Conservation (phyloP, 1,284 basidiomycete genomes). For the Xerocomus amazonicus region DNA sequence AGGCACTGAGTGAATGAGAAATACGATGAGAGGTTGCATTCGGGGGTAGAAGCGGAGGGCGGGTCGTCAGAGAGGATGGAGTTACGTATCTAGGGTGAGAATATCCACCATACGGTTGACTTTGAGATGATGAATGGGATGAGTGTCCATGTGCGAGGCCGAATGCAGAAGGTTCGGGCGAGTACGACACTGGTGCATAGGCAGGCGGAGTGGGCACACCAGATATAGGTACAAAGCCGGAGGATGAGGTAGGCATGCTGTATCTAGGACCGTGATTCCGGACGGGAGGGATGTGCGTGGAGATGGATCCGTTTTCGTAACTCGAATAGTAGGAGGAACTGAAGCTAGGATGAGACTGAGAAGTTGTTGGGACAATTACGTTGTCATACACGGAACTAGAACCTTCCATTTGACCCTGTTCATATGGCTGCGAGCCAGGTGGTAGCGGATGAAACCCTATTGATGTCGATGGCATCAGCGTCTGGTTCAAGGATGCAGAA, state of each 20-base stretch:
- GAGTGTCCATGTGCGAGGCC: conserved; percentile 38
- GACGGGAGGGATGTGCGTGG: conserved; percentile 35
- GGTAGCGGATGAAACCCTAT: conserved; percentile 34
- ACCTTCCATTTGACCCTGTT: conserved; percentile 22
- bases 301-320: conserved; percentile 44
- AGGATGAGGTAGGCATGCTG: conserved; percentile 61
- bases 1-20: conserved; percentile 24
- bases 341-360: conserved; percentile 34
- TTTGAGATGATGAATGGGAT: conserved; percentile 25
- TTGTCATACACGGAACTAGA: conserved; percentile 36
- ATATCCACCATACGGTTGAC: conserved; percentile 18
- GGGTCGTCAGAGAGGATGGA: conserved; percentile 7
- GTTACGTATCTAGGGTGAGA: conserved; percentile 26
- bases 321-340: conserved; percentile 46
- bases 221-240: conserved; percentile 60
- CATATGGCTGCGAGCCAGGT: conserved; percentile 29
- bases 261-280: conserved; percentile 54
- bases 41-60: conserved; percentile 18
- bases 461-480: conserved; percentile 43
- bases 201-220: conserved; percentile 25
- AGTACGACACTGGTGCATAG: conserved; percentile 33
- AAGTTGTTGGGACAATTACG: conserved; percentile 36
- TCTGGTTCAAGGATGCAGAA: conserved; percentile 34
- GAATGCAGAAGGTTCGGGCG: conserved; percentile 50
- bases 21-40: conserved; percentile 20